phyloP scores from a whole-genome alignment of 1,284 basidiomycete genomes.

The Pholiota adiposa region DNA sequence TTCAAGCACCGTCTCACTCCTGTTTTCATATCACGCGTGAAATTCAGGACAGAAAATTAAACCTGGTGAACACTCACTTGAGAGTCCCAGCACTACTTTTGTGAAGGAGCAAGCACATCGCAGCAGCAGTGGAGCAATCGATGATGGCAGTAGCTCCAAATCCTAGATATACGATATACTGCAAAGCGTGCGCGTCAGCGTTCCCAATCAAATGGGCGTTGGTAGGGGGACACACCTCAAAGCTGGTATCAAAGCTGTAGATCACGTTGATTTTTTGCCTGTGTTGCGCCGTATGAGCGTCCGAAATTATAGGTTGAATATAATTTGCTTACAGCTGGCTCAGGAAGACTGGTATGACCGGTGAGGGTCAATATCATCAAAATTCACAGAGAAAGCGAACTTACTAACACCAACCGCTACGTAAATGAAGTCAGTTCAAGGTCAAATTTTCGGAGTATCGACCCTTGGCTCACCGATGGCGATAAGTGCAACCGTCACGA shows the following conservation, averaged over 20 bases:
- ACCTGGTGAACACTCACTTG: constrained; percentile 14
- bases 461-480: constrained; percentile 17
- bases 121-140: constrained; percentile 31
- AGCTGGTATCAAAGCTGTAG: constrained; percentile 19
- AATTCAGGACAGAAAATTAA: background rate
- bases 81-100: constrained; percentile 28
- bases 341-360: constrained; percentile 9
- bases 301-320: background rate
- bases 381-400: background rate
- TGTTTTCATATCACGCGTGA: constrained; percentile 1
- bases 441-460: background rate
- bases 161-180: constrained; percentile 34
- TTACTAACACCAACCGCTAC: constrained; percentile 23
- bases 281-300: constrained; percentile 2
- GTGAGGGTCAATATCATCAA: background rate
- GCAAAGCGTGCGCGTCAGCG: background rate
- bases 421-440: background rate
- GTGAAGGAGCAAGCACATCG: constrained; percentile 33
- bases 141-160: constrained; percentile 31
- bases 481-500: constrained; percentile 17
- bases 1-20: constrained; percentile 29
- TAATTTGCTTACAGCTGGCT: background rate
- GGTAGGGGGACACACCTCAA: constrained; percentile 20
- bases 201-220: background rate
- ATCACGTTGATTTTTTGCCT: constrained; percentile 27